Conservation (phyloP, 306 rosid species). For the Quercus variabilis region DNA sequence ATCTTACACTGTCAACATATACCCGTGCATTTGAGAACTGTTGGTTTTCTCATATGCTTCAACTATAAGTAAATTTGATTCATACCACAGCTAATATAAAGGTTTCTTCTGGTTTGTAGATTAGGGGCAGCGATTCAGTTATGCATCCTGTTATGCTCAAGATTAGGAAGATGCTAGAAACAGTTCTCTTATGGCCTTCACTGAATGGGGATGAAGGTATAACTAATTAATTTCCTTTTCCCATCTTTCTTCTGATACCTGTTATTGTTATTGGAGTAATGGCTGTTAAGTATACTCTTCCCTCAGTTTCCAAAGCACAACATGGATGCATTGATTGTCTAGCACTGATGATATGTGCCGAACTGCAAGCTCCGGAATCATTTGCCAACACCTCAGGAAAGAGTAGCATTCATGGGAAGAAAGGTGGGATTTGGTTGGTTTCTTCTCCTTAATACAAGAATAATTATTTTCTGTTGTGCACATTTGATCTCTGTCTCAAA, state of each 20-base stretch:
- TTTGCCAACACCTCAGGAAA: constrained; percentile 25
- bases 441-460: constrained; percentile 6
- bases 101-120: constrained; percentile 42
- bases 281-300: constrained; percentile 7
- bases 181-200: constrained; percentile 70
- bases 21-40: constrained; percentile 7
- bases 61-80: constrained; percentile 18
- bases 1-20: not conserved
- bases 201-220: constrained; percentile 71
- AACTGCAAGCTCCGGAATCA: constrained; percentile 53
- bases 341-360: constrained; percentile 84
- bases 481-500: constrained; percentile 24
- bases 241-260: constrained; percentile 4
- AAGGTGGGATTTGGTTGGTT: constrained; percentile 35
- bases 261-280: not conserved
- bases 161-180: constrained; percentile 58
- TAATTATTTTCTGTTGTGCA: constrained; percentile 9
- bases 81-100: constrained; percentile 13
- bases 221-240: constrained; percentile 12
- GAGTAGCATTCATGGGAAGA: constrained; percentile 29
- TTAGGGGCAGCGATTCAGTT: constrained; percentile 61
- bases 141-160: constrained; percentile 51
- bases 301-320: constrained; percentile 75
- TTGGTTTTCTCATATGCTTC: constrained; percentile 1
- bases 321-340: constrained; percentile 95